phyloP scores from a whole-genome alignment of 352 stramenopile genomes.

The Phytophthora palmivora region DNA sequence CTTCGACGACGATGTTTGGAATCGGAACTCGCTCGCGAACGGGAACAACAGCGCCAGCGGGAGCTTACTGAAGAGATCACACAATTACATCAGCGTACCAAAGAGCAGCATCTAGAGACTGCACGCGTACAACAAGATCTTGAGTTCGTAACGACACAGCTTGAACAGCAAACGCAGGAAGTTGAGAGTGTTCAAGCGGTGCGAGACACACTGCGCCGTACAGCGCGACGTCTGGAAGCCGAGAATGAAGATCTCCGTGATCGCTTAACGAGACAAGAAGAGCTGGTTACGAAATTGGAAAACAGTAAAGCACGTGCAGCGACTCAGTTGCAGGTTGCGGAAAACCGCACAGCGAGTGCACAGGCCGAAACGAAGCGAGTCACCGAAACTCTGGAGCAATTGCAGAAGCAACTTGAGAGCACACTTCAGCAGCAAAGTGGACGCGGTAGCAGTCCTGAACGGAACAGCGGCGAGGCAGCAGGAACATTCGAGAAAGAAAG shows the following conservation, averaged over 20 bases:
- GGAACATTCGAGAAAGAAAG: slow-evolving; percentile 12
- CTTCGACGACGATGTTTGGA: slow-evolving; percentile 55
- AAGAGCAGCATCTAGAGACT: slow-evolving; percentile 29
- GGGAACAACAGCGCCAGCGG: slow-evolving; percentile 31
- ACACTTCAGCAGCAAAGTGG: slow-evolving; percentile 20
- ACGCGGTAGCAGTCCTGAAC: background rate
- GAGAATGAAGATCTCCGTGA: slow-evolving; percentile 31
- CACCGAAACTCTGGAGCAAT: slow-evolving; percentile 33
- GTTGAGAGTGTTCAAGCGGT: slow-evolving; percentile 24
- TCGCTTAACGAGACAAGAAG: slow-evolving; percentile 26
- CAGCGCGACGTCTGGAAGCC: slow-evolving; percentile 23
- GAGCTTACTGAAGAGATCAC: slow-evolving; percentile 32
- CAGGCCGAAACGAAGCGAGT: slow-evolving; percentile 33
- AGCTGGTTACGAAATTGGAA: slow-evolving; percentile 30
- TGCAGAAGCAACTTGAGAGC: slow-evolving; percentile 37
- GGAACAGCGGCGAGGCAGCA: slow-evolving; percentile 18
- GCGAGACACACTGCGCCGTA: slow-evolving; percentile 36
- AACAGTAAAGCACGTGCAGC: slow-evolving; percentile 25
- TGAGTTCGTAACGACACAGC: slow-evolving; percentile 25
- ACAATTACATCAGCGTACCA: slow-evolving; percentile 29
- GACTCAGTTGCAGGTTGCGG: slow-evolving; percentile 44
- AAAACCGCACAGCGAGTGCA: slow-evolving; percentile 38
- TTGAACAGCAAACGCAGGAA: slow-evolving; percentile 32
- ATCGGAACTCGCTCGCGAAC: slow-evolving; percentile 47
- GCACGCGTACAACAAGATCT: slow-evolving; percentile 22